Base-by-base conservation (phyloP, 2,329 filamentous ascomycete genomes). In the Aspergillus pseudotamarii region DNA sequence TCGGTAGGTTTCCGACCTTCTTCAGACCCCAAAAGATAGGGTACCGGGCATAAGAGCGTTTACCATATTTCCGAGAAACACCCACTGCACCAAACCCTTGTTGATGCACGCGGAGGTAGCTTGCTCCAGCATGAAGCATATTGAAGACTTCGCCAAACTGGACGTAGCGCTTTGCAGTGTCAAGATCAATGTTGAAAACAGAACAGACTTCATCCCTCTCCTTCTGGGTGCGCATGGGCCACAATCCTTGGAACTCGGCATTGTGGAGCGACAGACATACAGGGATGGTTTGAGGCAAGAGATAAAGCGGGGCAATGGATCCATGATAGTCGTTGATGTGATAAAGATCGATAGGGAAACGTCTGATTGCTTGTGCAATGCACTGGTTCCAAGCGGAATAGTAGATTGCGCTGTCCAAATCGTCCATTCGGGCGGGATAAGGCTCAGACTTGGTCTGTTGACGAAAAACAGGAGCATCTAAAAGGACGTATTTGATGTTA, bases 341-440 rank as follows among this genome's bases (percentile, higher is more conserved):
- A 72, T 89, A 89, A n/a, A 89, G 72, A 68, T 89, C 86, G 63
- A 88, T 80, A 0, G 85, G 82, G 72, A 90, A 91, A 19, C 88
- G 84, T 61, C 83, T 83, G 67, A 89, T 84, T 1, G 87, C 79
- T 67, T 88, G 83, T 9, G 88, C 87, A 68, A 91, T 89, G 72
- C 88, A 91, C 73, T 87, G 86, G 66, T 91, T 91, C 88, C 88
- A 91, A 3, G 87, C 87, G 2, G 86, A 89, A 72, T 90, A 90
- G 75, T 89, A 89, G 54, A 91, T 86, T 14, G 88, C 88, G 66
- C 84, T 87, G 65, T 89, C 86, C 59, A 90, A 80, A 71, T 91
- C 88, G 71, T 91, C 88, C 88, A 91, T 91, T 36, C 88, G 84
- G 43, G 87, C 80, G 19, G 88, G 88, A 69, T 90, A 90, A 0